These are phyloP conservation scores for Trichoderma sp. DNA, from an alignment of 2,329 filamentous ascomycete species.

Conservation along the genomic window DNA sequence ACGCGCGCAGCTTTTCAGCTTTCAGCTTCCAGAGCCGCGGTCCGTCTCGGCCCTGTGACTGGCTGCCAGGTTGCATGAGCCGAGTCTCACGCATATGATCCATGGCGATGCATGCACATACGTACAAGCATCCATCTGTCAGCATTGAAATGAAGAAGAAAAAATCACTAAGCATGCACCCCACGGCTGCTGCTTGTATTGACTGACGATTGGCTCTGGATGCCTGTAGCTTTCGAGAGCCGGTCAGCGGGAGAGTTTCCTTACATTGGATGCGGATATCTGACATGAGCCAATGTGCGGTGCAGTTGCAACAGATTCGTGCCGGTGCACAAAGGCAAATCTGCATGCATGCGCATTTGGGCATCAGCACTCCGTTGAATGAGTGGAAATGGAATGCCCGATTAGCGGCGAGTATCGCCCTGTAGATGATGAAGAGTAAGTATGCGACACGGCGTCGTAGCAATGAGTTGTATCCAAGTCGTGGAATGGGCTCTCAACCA, in stretches of 20 bases:
- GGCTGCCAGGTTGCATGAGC: constrained; percentile 16
- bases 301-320: no score
- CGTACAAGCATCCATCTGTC: constrained; percentile 3
- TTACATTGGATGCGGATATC: no score
- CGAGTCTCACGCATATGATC: constrained; percentile 22
- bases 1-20: not conserved
- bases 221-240: not conserved
- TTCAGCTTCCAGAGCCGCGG: constrained; percentile 17
- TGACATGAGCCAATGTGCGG: no score
- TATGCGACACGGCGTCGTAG: no score
- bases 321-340: no score
- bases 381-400: no score
- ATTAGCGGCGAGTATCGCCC: no score
- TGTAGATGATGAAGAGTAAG: not conserved
- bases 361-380: no score
- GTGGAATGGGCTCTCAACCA: not conserved
- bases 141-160: no score
- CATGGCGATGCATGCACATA: constrained; percentile 18
- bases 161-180: constrained; percentile 3
- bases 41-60: not conserved
- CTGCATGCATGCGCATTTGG: no score
- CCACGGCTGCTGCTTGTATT: not conserved
- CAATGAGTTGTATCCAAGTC: no score
- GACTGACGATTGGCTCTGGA: not conserved
- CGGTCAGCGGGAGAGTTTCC: no score